These are phyloP conservation scores for Parmales sp. DNA, from an alignment of 108 stramenopile species.

Conservation along the genomic window DNA sequence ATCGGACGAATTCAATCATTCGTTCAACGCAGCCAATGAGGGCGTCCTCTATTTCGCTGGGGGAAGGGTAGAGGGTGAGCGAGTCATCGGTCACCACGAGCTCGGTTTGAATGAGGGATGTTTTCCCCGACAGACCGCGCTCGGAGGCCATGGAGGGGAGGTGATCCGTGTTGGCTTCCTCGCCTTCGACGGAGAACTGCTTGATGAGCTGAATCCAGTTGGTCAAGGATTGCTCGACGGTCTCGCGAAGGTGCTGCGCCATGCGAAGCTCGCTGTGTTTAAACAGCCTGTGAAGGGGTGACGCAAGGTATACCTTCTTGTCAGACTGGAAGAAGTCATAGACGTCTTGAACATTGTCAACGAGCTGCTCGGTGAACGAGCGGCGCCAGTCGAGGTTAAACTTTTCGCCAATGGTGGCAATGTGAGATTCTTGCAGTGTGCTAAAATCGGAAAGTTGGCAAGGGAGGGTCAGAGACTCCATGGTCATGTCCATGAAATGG, in stretches of 20 bases:
- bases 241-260: constrained; percentile 27
- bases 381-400: constrained; percentile 32
- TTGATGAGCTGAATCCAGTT: constrained; percentile 15
- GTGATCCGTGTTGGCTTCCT: not conserved
- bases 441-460: not conserved
- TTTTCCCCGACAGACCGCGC: not conserved
- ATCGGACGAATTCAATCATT: constrained; percentile 20
- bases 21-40: constrained; percentile 25
- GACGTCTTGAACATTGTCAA: constrained; percentile 44
- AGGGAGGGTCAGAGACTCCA: not conserved
- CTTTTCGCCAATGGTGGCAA: constrained; percentile 1
- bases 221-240: constrained; percentile 16
- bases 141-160: not conserved
- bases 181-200: not conserved
- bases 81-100: not conserved
- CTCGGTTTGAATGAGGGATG: not conserved
- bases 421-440: not conserved
- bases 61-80: constrained; percentile 4
- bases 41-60: constrained; percentile 22
- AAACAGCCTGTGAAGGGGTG: constrained; percentile 22
- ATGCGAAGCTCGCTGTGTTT: constrained; percentile 43
- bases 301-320: constrained; percentile 13
- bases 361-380: constrained; percentile 37
- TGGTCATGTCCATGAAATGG: constrained; percentile 15
- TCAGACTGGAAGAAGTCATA: constrained; percentile 48